These are phyloP conservation scores for Sergeia podlipaevii DNA, from an alignment of 208 protist genomes.

Conservation along the genomic window DNA sequence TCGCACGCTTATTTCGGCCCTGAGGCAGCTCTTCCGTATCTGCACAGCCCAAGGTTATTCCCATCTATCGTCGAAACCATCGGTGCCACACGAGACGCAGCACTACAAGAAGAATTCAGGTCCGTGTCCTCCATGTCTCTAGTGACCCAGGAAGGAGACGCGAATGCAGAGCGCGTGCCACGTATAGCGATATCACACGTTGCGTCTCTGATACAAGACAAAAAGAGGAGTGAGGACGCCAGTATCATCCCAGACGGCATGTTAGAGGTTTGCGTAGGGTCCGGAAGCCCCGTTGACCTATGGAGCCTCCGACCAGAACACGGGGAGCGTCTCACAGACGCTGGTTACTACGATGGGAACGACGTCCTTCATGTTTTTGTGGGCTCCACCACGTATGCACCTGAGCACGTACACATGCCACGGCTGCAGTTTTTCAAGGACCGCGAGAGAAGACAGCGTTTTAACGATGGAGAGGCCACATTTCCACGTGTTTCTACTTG, in stretches of 20 bases:
- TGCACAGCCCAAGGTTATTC: slow-evolving; percentile 32
- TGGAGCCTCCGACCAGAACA: slow-evolving; percentile 35
- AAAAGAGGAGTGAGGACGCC: no score
- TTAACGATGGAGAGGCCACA: not conserved
- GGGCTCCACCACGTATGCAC: slow-evolving; percentile 43
- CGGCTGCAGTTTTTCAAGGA: slow-evolving; percentile 26
- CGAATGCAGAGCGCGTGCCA: no score
- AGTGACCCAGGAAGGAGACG: no score
- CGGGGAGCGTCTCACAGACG: slow-evolving; percentile 31
- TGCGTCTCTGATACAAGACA: not conserved
- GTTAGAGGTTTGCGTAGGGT: slow-evolving; percentile 25
- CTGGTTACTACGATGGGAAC: slow-evolving; percentile 28
- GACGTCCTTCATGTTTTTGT: slow-evolving; percentile 50
- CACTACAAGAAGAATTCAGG: no score
- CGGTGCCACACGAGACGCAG: no score
- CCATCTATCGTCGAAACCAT: slow-evolving; percentile 58
- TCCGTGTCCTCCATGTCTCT: no score
- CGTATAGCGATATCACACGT: no score
- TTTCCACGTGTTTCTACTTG: slow-evolving; percentile 15
- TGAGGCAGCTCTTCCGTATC: slow-evolving; percentile 23
- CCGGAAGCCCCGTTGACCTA: slow-evolving; percentile 23
- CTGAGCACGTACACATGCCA: slow-evolving; percentile 28
- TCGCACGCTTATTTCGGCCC: slow-evolving; percentile 26
- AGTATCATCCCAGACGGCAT: no score
- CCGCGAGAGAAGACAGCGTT: not conserved